Base-by-base conservation (phyloP, 1,284 basidiomycete species). In the Fistulinella cinereoalba region DNA sequence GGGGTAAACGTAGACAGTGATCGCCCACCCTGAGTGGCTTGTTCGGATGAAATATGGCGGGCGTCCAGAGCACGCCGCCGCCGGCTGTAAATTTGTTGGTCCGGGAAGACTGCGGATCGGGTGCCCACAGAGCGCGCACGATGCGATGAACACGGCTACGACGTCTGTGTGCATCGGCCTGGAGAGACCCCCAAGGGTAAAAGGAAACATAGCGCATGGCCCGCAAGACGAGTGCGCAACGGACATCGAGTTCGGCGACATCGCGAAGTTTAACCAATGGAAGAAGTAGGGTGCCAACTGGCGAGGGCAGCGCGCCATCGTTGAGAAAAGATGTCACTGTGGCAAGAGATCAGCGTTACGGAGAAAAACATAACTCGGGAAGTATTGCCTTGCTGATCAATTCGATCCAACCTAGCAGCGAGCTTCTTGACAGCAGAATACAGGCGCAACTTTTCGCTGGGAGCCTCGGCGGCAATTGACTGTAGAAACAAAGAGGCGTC, bases 171-270 rank as follows among this genome's bases (percentile, higher is more conserved):
- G 72, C 77, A 56, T 88, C 81, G 5, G 86, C 77, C 15, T 69
- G 71, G 18, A 74, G 54, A 37, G 80, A 79, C 4, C 88, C 88
- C 88, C 88, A 91, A 3, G 85, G 83, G 28, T 76, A 71, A 37
- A 80, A 80, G 2, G 87, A 89, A 34, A 81, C 67, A 56, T 80
- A 85, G 12, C 86, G 84, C 25, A 87, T 66, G 38, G 83, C 74
- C 21, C 84, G 81, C 21, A 80, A 71, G 43, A 86, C 62, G 21
- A 88, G 60, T 2, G 75, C 74, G 36, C 61, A 56, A 33, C 68
- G 73, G 16, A 79, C 59, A 2, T 68, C 55, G 0, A 60, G 58
- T 43, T 75, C 68, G 6, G 60, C 54, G 32, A 76, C 66, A 2
- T 55, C 38, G 15, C 55, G 51, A 1, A 83, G 62, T 4, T 55